phyloP scores from a whole-genome alignment of 345 rosid genomes.

The Euclidium syriacum region DNA sequence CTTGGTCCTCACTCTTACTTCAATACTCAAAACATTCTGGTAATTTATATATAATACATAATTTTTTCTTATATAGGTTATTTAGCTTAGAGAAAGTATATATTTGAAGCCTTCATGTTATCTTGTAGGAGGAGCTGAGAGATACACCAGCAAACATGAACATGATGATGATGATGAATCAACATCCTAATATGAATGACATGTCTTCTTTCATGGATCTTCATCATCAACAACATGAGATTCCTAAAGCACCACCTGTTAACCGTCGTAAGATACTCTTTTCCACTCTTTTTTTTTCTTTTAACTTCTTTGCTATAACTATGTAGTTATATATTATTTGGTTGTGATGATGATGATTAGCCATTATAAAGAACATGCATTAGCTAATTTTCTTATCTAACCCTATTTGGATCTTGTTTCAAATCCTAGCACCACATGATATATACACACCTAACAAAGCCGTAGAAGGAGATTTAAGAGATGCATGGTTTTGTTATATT shows the following conservation, averaged over 20 bases:
- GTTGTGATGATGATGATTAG: not conserved
- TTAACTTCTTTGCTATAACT: not conserved
- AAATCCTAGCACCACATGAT: slow-evolving; percentile 4
- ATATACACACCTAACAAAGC: not conserved
- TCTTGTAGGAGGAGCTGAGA: slow-evolving; percentile 73
- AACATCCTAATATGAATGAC: slow-evolving; percentile 57
- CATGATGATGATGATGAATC: slow-evolving; percentile 66
- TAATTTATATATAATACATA: slow-evolving; percentile 17
- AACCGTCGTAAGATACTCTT: slow-evolving; percentile 68
- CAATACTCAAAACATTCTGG: slow-evolving; percentile 69
- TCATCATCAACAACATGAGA: slow-evolving; percentile 38
- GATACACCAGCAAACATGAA: slow-evolving; percentile 58
- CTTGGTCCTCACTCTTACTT: slow-evolving; percentile 71
- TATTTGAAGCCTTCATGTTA: not conserved
- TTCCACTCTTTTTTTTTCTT: not conserved
- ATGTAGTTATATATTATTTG: not conserved
- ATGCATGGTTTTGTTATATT: not conserved
- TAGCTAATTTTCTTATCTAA: not conserved
- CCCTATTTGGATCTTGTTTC: not conserved
- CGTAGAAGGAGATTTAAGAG: not conserved
- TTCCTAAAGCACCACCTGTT: slow-evolving; percentile 62
- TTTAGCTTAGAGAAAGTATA: not conserved
- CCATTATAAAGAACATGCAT: slow-evolving; percentile 16
- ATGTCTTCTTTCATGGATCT: slow-evolving; percentile 40
- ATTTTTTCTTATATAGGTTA: not conserved